Conservation (phyloP, 345 rosid genomes). For the Physaria fendleri region DNA sequence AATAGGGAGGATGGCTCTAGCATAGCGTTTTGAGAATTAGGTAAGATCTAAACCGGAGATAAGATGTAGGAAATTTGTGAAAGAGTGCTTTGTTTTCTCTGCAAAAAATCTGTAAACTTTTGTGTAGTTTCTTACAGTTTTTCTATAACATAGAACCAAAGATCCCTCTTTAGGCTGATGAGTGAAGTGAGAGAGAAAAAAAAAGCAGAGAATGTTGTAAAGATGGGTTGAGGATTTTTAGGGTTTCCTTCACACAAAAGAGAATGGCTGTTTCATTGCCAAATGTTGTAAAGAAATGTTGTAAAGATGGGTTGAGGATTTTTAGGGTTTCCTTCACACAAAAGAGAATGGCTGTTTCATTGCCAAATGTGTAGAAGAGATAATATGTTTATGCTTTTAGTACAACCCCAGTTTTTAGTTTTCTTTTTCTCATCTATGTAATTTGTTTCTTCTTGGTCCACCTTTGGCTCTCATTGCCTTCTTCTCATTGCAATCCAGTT, state of each 20-base stretch:
- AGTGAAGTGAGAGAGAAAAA: constrained; percentile 32
- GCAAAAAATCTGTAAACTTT: constrained; percentile 49
- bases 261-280: constrained; percentile 31
- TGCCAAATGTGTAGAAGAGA: constrained; percentile 44
- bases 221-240: constrained; percentile 37
- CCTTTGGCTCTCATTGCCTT: neutral
- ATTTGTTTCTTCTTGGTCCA: constrained; percentile 25
- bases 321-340: constrained; percentile 34
- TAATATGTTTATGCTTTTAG: constrained; percentile 36
- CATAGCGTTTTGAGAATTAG: constrained; percentile 34
- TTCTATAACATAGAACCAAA: constrained; percentile 42
- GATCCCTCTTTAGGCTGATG: constrained; percentile 30
- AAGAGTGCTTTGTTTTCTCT: constrained; percentile 40
- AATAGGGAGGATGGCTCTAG: constrained; percentile 32
- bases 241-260: constrained; percentile 34
- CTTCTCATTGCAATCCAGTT: constrained; percentile 31
- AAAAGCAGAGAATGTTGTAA: constrained; percentile 40
- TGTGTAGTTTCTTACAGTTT: constrained; percentile 58
- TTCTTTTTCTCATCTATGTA: constrained; percentile 30
- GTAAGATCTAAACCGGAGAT: constrained; percentile 44
- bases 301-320: constrained; percentile 36
- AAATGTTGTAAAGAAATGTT: too few relatives aligned
- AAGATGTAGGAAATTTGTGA: constrained; percentile 23
- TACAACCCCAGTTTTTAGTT: constrained; percentile 30
- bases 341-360: constrained; percentile 32